Percentiles rank a stretch among this genome's conserved stretches.
Evolutionary conservation across 148 eudicot genomes (phyloP).

Genomic region (Fagopyrum esculentum): DNA sequence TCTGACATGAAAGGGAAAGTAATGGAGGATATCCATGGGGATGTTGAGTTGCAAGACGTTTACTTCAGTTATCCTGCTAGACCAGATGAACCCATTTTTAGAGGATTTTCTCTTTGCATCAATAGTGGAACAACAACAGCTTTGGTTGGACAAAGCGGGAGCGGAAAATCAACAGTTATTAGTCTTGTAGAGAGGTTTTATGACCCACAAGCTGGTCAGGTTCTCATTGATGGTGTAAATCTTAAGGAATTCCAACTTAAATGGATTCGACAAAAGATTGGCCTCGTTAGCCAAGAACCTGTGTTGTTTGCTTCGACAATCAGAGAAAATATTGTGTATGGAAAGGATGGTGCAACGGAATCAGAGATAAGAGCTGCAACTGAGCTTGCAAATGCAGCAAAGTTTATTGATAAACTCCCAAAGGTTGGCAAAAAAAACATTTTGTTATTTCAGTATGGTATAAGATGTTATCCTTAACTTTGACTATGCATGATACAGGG

Average conservation of each 20-base stretch:
- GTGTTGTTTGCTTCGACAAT: conserved; percentile 50
- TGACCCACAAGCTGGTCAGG: conserved; percentile 61
- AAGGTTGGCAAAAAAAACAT: conserved; percentile 26
- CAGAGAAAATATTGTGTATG: conserved; percentile 59
- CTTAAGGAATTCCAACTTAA: conserved; percentile 48
- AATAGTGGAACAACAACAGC: conserved; percentile 59
- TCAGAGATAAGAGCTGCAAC: conserved; percentile 50
- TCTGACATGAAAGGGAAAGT: conserved; percentile 41
- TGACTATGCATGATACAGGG: conserved; percentile 30
- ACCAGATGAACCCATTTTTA: conserved; percentile 46
- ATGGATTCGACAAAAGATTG: conserved; percentile 61
- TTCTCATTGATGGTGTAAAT: conserved; percentile 57
- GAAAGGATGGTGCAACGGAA: conserved; percentile 43
- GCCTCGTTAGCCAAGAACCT: conserved; percentile 77
- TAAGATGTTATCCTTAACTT: background rate
- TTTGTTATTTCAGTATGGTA: background rate
- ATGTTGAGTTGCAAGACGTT: conserved; percentile 40
- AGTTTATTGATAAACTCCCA: conserved; percentile 55
- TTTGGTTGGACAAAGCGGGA: conserved; percentile 69
- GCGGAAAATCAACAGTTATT: conserved; percentile 65
- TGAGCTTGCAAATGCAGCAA: conserved; percentile 58
- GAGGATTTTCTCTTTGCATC: conserved; percentile 44
- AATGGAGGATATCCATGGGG: conserved; percentile 51
- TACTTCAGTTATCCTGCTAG: conserved; percentile 61
- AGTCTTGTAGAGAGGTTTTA: conserved; percentile 67